phyloP scores from a whole-genome alignment of 257 asterid species.

The Ajuga chamaepitys region DNA sequence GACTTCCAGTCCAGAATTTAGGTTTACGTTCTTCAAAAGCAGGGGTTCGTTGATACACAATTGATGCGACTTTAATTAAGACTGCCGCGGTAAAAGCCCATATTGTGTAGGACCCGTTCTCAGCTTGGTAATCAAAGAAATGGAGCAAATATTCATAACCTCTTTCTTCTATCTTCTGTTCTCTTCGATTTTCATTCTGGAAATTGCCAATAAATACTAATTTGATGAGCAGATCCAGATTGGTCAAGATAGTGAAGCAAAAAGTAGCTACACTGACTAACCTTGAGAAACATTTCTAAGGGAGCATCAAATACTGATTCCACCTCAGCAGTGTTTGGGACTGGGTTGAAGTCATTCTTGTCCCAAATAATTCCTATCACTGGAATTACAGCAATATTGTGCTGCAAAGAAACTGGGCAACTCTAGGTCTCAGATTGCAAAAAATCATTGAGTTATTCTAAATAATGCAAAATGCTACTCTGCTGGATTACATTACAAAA shows the following conservation, averaged over 20 bases:
- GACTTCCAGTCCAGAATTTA: slow-evolving; percentile 50
- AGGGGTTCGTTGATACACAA: slow-evolving; percentile 51
- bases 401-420: slow-evolving; percentile 25
- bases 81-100: slow-evolving; percentile 90
- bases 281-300: slow-evolving; percentile 80
- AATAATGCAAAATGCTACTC: background rate
- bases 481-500: background rate
- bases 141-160: slow-evolving; percentile 55
- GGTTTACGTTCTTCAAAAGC: slow-evolving; percentile 57
- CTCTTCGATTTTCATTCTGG: slow-evolving; percentile 66
- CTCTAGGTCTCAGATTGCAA: background rate
- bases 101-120: slow-evolving; percentile 35
- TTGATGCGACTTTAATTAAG: slow-evolving; percentile 54
- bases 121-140: slow-evolving; percentile 54
- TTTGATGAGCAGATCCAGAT: background rate
- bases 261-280: background rate
- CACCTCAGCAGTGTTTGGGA: slow-evolving; percentile 62
- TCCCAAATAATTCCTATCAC: slow-evolving; percentile 71
- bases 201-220: background rate
- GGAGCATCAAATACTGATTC: slow-evolving; percentile 75
- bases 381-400: slow-evolving; percentile 53
- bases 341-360: slow-evolving; percentile 35
- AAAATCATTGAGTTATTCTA: background rate
- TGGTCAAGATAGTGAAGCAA: background rate
- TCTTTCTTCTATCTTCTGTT: slow-evolving; percentile 55